Evolutionary conservation across 1,139 yeast species (phyloP).

Genomic region (Zygosaccharomyces sapae): DNA sequence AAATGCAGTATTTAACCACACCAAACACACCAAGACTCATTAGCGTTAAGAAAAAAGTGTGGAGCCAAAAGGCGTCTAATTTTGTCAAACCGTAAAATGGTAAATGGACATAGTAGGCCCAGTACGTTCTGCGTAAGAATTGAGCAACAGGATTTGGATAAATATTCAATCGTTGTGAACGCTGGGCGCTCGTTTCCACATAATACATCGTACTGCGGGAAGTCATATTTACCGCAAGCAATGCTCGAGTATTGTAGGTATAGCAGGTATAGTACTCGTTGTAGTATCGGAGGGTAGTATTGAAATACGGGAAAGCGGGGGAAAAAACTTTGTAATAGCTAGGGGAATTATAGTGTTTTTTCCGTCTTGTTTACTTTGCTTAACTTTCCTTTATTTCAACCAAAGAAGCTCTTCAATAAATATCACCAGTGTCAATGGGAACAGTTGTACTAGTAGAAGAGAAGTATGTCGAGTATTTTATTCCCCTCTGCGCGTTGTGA

Average conservation of each 20-base stretch:
- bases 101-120: slow-evolving; percentile 42
- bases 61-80: slow-evolving; percentile 39
- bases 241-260: not conserved
- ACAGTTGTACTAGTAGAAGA: not conserved
- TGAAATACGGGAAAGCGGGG: not conserved
- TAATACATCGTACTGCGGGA: slow-evolving; percentile 11
- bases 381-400: no score
- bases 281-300: not conserved
- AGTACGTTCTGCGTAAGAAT: slow-evolving; percentile 27
- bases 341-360: no score
- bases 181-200: slow-evolving; percentile 11
- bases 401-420: not conserved
- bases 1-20: slow-evolving; percentile 29
- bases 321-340: no score
- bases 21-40: slow-evolving; percentile 35
- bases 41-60: slow-evolving; percentile 35
- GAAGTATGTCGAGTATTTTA: not conserved
- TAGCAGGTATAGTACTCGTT: not conserved
- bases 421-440: not conserved
- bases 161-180: not conserved
- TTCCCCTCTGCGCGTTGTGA: not conserved
- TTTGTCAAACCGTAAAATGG: slow-evolving; percentile 42
- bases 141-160: slow-evolving; percentile 1
- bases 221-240: not conserved
- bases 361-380: no score